Conservation (phyloP, 78 protist species). For the Parvularia atlantis region DNA sequence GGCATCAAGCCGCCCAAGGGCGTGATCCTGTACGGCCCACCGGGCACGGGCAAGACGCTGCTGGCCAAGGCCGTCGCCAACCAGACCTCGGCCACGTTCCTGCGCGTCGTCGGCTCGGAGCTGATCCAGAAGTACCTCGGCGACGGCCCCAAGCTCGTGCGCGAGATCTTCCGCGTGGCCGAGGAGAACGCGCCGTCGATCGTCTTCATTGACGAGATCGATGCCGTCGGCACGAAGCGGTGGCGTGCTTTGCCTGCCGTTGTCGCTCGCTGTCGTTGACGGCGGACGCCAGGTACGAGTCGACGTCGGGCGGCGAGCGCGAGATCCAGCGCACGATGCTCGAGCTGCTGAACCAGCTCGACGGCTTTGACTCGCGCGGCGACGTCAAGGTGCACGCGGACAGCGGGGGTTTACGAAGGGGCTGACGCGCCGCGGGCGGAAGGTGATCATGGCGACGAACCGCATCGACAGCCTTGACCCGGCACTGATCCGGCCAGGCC, state of each 20-base stretch:
- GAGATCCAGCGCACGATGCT: constrained; percentile 99
- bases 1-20: constrained; percentile 99
- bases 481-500: constrained; percentile 98
- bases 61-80: constrained; percentile 99
- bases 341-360: constrained; percentile 98
- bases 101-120: constrained; percentile 98
- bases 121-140: constrained; percentile 98
- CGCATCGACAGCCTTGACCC: constrained; percentile 96
- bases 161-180: constrained; percentile 77
- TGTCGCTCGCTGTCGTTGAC: too few relatives aligned
- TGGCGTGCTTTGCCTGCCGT: too few relatives aligned
- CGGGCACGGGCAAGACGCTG: constrained; percentile 97
- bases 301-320: constrained; percentile 92
- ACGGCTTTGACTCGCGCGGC: constrained; percentile 97
- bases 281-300: constrained; percentile 71
- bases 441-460: constrained; percentile 99
- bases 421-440: too few relatives aligned
- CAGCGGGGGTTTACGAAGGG: too few relatives aligned
- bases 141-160: constrained; percentile 98
- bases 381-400: constrained; percentile 98
- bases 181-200: constrained; percentile 96
- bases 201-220: constrained; percentile 99
- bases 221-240: constrained; percentile 98
- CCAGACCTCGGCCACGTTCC: constrained; percentile 96
- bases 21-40: constrained; percentile 96